phyloP scores from a whole-genome alignment of 2,329 filamentous ascomycete species.

The Ceratocystis albifundus region DNA sequence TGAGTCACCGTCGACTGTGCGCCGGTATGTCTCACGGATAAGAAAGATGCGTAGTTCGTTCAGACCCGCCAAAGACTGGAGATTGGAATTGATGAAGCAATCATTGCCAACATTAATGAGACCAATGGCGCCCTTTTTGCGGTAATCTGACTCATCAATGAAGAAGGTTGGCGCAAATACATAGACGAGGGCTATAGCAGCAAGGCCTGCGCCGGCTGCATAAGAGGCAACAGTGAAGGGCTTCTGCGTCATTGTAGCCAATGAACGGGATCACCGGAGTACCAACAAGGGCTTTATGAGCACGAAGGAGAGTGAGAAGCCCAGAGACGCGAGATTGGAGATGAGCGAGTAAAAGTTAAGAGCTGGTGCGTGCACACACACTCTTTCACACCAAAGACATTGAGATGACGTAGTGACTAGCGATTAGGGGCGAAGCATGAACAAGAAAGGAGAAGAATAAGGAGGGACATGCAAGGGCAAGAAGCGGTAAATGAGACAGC shows the following conservation, averaged over 20 bases:
- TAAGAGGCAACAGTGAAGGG: slow-evolving; percentile 54
- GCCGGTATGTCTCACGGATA: slow-evolving; percentile 79
- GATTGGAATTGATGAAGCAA: slow-evolving; percentile 91
- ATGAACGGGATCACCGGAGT: too few species aligned
- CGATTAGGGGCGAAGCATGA: too few species aligned
- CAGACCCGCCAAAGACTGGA: slow-evolving; percentile 84
- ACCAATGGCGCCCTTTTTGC: slow-evolving; percentile 81
- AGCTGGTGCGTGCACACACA: too few species aligned
- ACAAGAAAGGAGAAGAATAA: too few species aligned
- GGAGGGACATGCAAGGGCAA: too few species aligned
- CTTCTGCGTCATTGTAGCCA: slow-evolving; percentile 31
- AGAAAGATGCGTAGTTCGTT: slow-evolving; percentile 83
- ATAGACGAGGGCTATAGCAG: slow-evolving; percentile 88
- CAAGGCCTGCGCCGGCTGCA: slow-evolving; percentile 87
- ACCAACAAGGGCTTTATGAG: too few species aligned
- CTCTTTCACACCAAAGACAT: too few species aligned
- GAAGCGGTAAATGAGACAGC: too few species aligned
- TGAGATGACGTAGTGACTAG: too few species aligned
- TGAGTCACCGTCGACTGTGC: slow-evolving; percentile 63
- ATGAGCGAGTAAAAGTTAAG: too few species aligned
- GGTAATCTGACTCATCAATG: slow-evolving; percentile 60
- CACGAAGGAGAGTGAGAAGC: too few species aligned
- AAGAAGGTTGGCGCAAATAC: slow-evolving; percentile 97
- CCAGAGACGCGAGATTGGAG: too few species aligned
- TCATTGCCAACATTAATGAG: slow-evolving; percentile 87